A percentile compares a stretch with the other conserved stretches of the same genome.
phyloP scores from a whole-genome alignment of 768 basidiomycete genomes.

The Rhizopogon sp. region DNA sequence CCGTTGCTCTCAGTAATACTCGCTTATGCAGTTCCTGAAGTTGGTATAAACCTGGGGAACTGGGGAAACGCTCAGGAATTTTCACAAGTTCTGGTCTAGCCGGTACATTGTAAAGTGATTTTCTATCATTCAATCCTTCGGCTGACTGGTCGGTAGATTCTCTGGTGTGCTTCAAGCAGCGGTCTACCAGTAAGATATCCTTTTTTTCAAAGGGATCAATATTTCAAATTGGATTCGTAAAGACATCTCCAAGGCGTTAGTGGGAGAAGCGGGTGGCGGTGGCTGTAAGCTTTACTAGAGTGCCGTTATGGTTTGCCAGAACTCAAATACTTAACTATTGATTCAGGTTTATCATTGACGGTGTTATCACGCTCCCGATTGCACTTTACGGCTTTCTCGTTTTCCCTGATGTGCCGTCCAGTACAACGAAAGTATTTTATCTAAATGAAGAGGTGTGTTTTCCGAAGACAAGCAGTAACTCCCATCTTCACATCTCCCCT shows the following conservation, averaged over 20 bases:
- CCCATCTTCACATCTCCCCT: background rate
- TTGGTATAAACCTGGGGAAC: conserved; percentile 68
- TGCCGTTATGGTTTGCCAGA: background rate
- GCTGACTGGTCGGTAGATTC: conserved; percentile 36
- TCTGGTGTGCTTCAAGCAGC: conserved; percentile 62
- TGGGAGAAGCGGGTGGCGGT: conserved; percentile 63
- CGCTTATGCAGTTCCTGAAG: conserved; percentile 22
- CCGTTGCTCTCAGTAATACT: background rate
- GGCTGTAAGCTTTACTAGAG: conserved; percentile 42
- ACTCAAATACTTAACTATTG: background rate
- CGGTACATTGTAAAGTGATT: conserved; percentile 50
- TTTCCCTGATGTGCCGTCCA: conserved; percentile 68
- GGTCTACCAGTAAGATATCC: conserved; percentile 43
- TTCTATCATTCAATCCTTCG: background rate
- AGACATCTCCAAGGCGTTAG: conserved; percentile 49
- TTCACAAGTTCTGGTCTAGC: conserved; percentile 61
- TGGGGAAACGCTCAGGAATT: conserved; percentile 68
- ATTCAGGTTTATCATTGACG: conserved; percentile 60
- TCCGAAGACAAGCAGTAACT: background rate
- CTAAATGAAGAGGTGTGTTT: conserved; percentile 48
- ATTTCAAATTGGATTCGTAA: background rate
- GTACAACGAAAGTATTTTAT: conserved; percentile 55
- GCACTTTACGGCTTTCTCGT: conserved; percentile 67
- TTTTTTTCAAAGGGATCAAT: background rate
- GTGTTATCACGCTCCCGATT: conserved; percentile 67